These are phyloP conservation scores for Stromatinia cepivora DNA, from an alignment of 2,329 filamentous ascomycete species.

Conservation along the genomic window DNA sequence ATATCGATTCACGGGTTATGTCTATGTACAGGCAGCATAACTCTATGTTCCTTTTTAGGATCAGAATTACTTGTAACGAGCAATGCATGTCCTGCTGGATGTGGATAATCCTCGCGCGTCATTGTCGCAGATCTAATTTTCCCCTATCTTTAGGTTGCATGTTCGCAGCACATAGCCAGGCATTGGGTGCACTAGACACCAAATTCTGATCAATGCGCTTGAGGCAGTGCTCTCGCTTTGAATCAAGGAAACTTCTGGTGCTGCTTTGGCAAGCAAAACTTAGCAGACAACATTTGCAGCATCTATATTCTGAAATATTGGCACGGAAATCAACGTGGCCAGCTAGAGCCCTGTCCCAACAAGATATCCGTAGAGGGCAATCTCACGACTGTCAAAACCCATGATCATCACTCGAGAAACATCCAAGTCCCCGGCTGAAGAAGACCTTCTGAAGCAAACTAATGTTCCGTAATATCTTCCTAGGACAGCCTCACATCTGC, in stretches of 20 bases:
- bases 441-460: background rate
- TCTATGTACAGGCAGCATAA: background rate
- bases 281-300: background rate
- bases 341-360: background rate
- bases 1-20: background rate
- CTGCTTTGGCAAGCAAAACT: background rate
- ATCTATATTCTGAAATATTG: background rate
- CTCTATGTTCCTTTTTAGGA: background rate
- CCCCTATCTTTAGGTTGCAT: background rate
- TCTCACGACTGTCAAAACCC: conserved; percentile 2
- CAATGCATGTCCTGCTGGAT: background rate
- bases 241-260: background rate
- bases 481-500: background rate
- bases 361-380: background rate
- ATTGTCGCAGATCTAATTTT: background rate
- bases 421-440: background rate
- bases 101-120: background rate
- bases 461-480: background rate
- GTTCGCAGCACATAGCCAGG: background rate
- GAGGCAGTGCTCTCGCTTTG: background rate
- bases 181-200: background rate
- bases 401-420: background rate
- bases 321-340: background rate
- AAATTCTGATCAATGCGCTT: background rate
- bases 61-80: background rate